Evolutionary conservation across 164 flowering plant species (phyloP), one percentile per base, ranked within the genome.

Genomic region (Magnolia changhungtana): DNA sequence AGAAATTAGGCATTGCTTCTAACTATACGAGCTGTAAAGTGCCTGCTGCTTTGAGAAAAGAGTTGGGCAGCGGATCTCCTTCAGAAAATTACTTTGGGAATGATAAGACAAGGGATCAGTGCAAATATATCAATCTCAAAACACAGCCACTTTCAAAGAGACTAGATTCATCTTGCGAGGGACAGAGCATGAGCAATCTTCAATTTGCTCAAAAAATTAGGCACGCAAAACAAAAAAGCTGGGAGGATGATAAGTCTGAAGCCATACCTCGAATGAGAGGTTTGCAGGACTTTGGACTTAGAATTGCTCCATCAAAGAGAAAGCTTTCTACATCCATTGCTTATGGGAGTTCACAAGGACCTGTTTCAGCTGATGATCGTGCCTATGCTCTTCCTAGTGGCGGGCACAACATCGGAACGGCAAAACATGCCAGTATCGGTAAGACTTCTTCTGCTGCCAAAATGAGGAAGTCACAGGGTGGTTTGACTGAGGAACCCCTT

Each of bases 261-360:
- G 83, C 69, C 19, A 76, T 82, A 45, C 91, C 90, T 72, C 86
- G 87, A 45, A 89, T 90, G 92, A 90, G 92, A 86, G 95, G 89
- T 76, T 85, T 91, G 84, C 91, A 89, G 81, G 97, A 90, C 75
- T 83, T 92, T 78, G 97, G 93, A 75, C 90, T 88, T 37, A 85
- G 78, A 78, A 86, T 80, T 85, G 80, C 87, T 70, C 73, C 89
- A 69, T 76, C 84, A 68, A 87, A 86, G 77, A 73, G 84, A 73
- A 88, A 85, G 77, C 67, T 78, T 76, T 67, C 82, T 76, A 49
- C 80, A 75, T 75, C 85, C 64, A 58, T 61, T 76, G 77, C 63
- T 74, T 75, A 82, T 20, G 82, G 84, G 74, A 84, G 84, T 79
- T 77, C 83, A 58, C 67, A 23, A 29, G 79, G 72, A 75, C 75